phyloP scores from a whole-genome alignment of 2,329 filamentous ascomycete species.

The Colletotrichum horii region DNA sequence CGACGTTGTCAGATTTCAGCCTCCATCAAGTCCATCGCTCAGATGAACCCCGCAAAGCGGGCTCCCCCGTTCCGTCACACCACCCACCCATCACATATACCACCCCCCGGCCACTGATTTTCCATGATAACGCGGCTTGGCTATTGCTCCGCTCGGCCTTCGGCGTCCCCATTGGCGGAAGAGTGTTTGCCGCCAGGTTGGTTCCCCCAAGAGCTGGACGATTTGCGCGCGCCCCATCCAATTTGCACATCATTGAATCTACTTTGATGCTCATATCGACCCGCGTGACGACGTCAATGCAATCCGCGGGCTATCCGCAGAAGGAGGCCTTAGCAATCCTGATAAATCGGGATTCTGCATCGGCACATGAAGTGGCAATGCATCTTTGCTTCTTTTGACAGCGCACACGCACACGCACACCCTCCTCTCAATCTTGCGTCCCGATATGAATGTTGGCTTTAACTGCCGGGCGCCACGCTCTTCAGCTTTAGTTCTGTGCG shows the following conservation, averaged over 20 bases:
- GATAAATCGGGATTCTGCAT: neutral
- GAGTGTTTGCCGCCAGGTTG: neutral
- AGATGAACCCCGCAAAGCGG: neutral
- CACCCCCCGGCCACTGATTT: neutral
- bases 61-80: neutral
- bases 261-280: neutral
- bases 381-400: neutral
- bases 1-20: neutral
- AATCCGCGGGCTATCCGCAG: neutral
- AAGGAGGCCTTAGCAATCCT: neutral
- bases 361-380: neutral
- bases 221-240: neutral
- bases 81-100: neutral
- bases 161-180: neutral
- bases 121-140: neutral
- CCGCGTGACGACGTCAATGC: neutral
- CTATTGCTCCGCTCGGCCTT: neutral
- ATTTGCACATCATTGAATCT: neutral
- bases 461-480: neutral
- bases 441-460: neutral
- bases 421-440: neutral
- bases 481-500: neutral
- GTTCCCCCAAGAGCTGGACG: neutral
- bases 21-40: neutral
- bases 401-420: neutral